Base-by-base conservation (phyloP, 805 yeast species). In the Wickerhamomyces tratensis region DNA sequence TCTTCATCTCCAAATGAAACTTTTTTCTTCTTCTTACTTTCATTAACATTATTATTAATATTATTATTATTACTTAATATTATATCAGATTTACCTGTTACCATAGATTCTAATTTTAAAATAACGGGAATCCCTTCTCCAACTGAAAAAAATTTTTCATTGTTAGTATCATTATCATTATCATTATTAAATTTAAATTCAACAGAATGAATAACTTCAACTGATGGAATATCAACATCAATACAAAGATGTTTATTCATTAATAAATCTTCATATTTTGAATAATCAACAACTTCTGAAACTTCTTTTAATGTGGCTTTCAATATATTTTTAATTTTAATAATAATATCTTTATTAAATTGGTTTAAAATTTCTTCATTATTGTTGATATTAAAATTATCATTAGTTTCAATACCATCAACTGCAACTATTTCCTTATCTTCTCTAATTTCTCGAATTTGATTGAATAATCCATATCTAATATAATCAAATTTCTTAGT, bases 191-290 rank as follows among this genome's bases (percentile, higher is more conserved):
- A 39, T 2, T 51, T 51, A n/a, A 71, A 46, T 38, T 76, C 78
- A 7, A 79, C 72, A 8, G 73, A 68, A 49, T 82, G 88, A 20
- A 84, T 68, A 15, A 76, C 68, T 47, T 78, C 74, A 8, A 79
- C 69, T 5, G 66, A 58, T 0, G 93, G 91, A 20, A 82, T 64
- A 0, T 81, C 72, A 6, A 84, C 91, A 4, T 71, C 65, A 40
- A 85, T 77, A 30, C 50, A 46, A 35, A 79, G 57, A 31, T 41
- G 47, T 25, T 42, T 41, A 26, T 42, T 40, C 13, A 31, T 6
- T 5, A 31, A 12, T 11, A 11, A 31, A 8, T 9, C 6, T 6
- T 31, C 34, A 31, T 29, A 29, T 29, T 29, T 29, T 11, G 8
- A 9, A 29, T 29, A 29, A 29, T 29, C 31, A 9, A 29, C 5